Evolutionary conservation across 2,329 filamentous ascomycete genomes (phyloP).

Genomic region (Aspergillus clavatus): DNA sequence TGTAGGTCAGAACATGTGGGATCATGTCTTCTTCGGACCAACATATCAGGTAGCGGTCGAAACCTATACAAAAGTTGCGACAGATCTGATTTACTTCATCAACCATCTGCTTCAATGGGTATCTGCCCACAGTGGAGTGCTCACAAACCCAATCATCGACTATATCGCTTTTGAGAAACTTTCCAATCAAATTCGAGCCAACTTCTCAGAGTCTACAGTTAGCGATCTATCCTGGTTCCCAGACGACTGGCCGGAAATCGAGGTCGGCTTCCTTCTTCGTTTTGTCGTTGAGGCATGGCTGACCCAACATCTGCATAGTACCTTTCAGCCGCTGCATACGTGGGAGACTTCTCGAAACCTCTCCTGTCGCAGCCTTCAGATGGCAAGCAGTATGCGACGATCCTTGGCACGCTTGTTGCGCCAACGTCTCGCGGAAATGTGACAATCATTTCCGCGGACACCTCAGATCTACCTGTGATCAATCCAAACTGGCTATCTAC

Average conservation of each 20-base stretch:
- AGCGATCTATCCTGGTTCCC: conserved; percentile 26
- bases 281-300: neutral
- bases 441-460: conserved; percentile 32
- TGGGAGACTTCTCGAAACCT: conserved; percentile 26
- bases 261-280: conserved; percentile 16
- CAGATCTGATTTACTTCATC: conserved; percentile 12
- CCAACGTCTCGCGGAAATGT: conserved; percentile 46
- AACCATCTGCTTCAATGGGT: conserved; percentile 14
- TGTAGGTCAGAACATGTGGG: conserved; percentile 37
- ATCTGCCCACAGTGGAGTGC: conserved; percentile 17
- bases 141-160: conserved; percentile 27
- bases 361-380: conserved; percentile 18
- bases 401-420: conserved; percentile 24
- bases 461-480: conserved; percentile 38
- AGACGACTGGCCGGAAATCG: conserved; percentile 37
- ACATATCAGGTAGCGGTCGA: conserved; percentile 25
- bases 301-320: conserved; percentile 16
- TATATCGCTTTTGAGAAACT: conserved; percentile 33
- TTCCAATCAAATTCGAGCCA: conserved; percentile 16
- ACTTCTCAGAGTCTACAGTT: conserved; percentile 15
- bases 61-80: conserved; percentile 18
- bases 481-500: conserved; percentile 46
- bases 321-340: conserved; percentile 22
- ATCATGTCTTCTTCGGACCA: conserved; percentile 29
- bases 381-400: conserved; percentile 25